Conservation (phyloP, 345 rosid genomes). For the Linum trigynum region DNA sequence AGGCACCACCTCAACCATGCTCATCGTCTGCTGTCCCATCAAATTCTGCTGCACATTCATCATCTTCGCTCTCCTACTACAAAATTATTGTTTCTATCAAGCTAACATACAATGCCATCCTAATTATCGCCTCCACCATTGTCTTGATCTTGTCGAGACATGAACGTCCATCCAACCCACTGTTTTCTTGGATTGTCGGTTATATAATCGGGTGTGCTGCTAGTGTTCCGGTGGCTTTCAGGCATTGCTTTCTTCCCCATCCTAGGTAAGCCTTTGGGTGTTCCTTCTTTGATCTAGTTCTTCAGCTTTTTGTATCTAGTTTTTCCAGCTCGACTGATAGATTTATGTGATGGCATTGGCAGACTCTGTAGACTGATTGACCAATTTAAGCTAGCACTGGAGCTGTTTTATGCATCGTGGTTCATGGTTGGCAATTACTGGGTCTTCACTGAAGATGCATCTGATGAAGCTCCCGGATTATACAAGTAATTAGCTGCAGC, state of each 20-base stretch:
- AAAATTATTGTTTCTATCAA: slow-evolving; percentile 5
- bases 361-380: slow-evolving; percentile 15
- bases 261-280: slow-evolving; percentile 7
- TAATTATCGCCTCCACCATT: slow-evolving; percentile 16
- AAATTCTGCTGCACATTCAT: neutral
- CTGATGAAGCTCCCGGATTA: slow-evolving; percentile 10
- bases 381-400: slow-evolving; percentile 4
- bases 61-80: neutral
- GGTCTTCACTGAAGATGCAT: slow-evolving; percentile 11
- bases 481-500: slow-evolving; percentile 13
- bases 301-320: neutral
- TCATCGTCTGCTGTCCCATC: neutral
- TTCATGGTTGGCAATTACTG: slow-evolving; percentile 17
- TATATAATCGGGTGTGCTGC: slow-evolving; percentile 16
- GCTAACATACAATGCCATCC: slow-evolving; percentile 11
- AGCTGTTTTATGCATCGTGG: slow-evolving; percentile 17
- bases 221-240: slow-evolving; percentile 15
- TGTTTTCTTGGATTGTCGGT: slow-evolving; percentile 17
- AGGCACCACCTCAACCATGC: neutral
- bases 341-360: slow-evolving; percentile 7
- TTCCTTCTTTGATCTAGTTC: neutral
- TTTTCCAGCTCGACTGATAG: neutral
- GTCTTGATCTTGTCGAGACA: slow-evolving; percentile 13
- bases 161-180: slow-evolving; percentile 15
- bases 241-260: slow-evolving; percentile 15